Percentiles rank a stretch among this genome's conserved stretches.
Conservation (phyloP, 768 basidiomycete genomes). For the Chlorophyllum brunneum region DNA sequence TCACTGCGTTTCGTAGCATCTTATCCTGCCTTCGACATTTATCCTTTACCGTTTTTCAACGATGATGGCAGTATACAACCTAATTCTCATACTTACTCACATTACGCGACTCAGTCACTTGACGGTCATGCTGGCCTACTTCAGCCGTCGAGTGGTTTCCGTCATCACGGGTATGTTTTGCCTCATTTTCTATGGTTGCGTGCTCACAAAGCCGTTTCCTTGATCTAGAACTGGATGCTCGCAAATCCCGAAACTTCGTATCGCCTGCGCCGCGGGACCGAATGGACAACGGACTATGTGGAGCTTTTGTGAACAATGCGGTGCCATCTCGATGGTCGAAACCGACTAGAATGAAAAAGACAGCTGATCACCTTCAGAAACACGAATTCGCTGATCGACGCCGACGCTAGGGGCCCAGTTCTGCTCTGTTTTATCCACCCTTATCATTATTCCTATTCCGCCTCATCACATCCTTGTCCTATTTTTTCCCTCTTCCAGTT, state of each 20-base stretch:
- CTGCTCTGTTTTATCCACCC: conserved; percentile 1
- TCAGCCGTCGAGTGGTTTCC: conserved; percentile 57
- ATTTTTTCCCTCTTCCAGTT: not conserved
- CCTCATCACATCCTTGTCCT: not conserved
- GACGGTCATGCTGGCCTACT: conserved; percentile 48
- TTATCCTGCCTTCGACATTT: conserved; percentile 63
- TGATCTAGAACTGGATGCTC: conserved; percentile 56
- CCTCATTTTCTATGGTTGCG: not conserved
- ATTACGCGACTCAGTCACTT: conserved; percentile 37
- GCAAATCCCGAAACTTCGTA: conserved; percentile 79
- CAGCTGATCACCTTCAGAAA: not conserved
- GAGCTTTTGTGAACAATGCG: conserved; percentile 86
- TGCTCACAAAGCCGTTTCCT: not conserved
- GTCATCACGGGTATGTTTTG: conserved; percentile 66
- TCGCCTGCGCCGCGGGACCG: conserved; percentile 68
- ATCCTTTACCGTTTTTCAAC: conserved; percentile 52
- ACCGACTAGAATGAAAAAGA: conserved; percentile 43
- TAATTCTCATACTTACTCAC: conserved; percentile 41
- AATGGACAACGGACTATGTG: conserved; percentile 80
- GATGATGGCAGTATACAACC: conserved; percentile 43
- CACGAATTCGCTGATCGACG: conserved; percentile 1
- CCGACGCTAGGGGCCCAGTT: no score
- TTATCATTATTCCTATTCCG: conserved; percentile 13
- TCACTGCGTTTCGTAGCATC: conserved; percentile 26
- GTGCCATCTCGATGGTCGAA: conserved; percentile 86